Evolutionary conservation across 2,329 filamentous ascomycete genomes (phyloP), one percentile per base, ranked within the genome.

Genomic region (Laburnicola sp.): DNA sequence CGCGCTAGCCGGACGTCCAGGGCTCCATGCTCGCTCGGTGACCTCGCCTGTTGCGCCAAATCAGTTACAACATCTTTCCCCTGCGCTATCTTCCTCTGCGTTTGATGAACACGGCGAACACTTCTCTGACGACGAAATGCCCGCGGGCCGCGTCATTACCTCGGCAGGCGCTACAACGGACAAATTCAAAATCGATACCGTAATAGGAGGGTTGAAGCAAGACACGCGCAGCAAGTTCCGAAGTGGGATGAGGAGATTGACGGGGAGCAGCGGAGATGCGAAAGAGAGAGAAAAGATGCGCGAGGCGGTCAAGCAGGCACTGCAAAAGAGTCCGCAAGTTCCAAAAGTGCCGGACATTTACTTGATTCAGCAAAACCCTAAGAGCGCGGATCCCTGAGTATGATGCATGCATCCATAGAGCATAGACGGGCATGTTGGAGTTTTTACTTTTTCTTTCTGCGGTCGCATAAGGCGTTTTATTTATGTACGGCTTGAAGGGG

Each of bases 1-100:
- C 39, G 68, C n/a, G 23, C 75, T 8, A 30, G 6, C 23, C 10
- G 42, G 42, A 30, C 72, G 91, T 4, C 88, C 90, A 0, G 82
- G 82, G 2, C 77, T 96, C 21, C 92, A 96, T 68, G 82, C 84
- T 4, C 86, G 93, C 16, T 95, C 91, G 9, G 83, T 96, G 45
- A 97, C 93, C 0, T 95, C 90, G 0, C 92, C 93, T 0, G 79
- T 78, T 10, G 82, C 82, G 54, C 76, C 68, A 28, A 68, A 80
- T 50, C 72, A 77, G 37, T 72, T 74, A 44, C 72, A 74, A 26
- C 74, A 70, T 26, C 73, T 73, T 51, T 72, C 66, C 25, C 78
- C 84, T 55, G 71, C 77, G 30, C 78, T 83, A 48, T 79, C 78
- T 9, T 80, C 89, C 42, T 78, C 85, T 2, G 90, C 87, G 0